phyloP scores from a whole-genome alignment of 2,329 filamentous ascomycete genomes.

The Botrytis medusae region DNA sequence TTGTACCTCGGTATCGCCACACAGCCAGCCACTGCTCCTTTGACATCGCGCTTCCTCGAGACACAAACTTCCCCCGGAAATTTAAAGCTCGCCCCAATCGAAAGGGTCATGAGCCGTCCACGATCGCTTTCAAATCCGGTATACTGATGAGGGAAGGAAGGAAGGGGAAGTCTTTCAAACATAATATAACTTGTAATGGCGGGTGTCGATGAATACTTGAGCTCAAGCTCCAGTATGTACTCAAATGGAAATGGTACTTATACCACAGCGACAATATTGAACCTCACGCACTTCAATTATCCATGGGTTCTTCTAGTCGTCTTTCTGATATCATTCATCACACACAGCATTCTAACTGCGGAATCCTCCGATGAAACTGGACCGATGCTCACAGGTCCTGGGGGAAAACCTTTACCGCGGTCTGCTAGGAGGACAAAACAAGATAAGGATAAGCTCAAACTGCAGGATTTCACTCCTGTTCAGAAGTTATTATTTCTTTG shows the following conservation, averaged over 20 bases:
- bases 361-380: conserved; percentile 42
- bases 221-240: conserved; percentile 26
- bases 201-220: conserved; percentile 31
- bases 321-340: conserved; percentile 62
- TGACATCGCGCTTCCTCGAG: neutral
- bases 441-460: conserved; percentile 44
- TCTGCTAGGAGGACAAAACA: conserved; percentile 45
- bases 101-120: conserved; percentile 27
- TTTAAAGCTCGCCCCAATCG: conserved; percentile 9
- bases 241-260: conserved; percentile 27
- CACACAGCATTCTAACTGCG: conserved; percentile 56
- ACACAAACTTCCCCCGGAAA: neutral
- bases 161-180: conserved; percentile 25
- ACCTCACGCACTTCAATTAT: conserved; percentile 48
- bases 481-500: conserved; percentile 74
- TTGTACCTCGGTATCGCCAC: conserved; percentile 17
- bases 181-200: conserved; percentile 38
- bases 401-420: conserved; percentile 77
- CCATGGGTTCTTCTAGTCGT: conserved; percentile 63
- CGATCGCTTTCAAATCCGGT: conserved; percentile 30
- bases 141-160: conserved; percentile 37
- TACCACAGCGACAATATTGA: conserved; percentile 29
- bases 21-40: conserved; percentile 8
- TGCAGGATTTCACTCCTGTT: conserved; percentile 58
- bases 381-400: conserved; percentile 66